phyloP scores from a whole-genome alignment of 768 basidiomycete genomes.

The Erythrobasidium yunnanense region DNA sequence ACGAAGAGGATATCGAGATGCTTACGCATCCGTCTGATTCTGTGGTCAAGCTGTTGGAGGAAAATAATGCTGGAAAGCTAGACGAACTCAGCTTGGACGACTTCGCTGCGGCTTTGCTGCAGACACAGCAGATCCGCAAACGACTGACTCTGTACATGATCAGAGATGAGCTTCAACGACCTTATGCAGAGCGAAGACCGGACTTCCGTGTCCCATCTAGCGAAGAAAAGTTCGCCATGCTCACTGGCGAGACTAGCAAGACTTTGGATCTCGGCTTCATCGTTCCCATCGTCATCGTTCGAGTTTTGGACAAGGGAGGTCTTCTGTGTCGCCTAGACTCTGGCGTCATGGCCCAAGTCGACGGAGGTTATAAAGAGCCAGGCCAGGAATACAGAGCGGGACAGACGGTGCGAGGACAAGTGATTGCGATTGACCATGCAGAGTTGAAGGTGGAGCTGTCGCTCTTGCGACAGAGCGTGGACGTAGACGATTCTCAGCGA shows the following conservation, averaged over 20 bases:
- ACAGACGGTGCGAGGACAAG: slow-evolving; percentile 66
- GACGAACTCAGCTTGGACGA: slow-evolving; percentile 87
- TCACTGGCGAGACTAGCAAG: slow-evolving; percentile 75
- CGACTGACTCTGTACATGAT: slow-evolving; percentile 81
- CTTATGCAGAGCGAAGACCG: slow-evolving; percentile 64
- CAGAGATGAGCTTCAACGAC: slow-evolving; percentile 66
- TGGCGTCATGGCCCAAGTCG: slow-evolving; percentile 74
- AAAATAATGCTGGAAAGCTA: slow-evolving; percentile 65
- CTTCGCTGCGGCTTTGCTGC: slow-evolving; percentile 82
- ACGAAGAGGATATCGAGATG: slow-evolving; percentile 89
- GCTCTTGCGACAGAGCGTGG: neutral
- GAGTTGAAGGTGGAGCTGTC: slow-evolving; percentile 35
- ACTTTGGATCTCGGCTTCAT: slow-evolving; percentile 71
- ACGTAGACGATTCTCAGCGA: slow-evolving; percentile 43
- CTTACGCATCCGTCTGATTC: slow-evolving; percentile 75
- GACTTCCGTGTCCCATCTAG: slow-evolving; percentile 55
- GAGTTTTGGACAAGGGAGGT: slow-evolving; percentile 35
- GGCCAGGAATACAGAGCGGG: slow-evolving; percentile 48
- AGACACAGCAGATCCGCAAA: slow-evolving; percentile 72
- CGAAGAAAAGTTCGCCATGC: slow-evolving; percentile 85
- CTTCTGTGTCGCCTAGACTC: slow-evolving; percentile 68
- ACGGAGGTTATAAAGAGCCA: slow-evolving; percentile 34
- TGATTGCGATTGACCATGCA: slow-evolving; percentile 60
- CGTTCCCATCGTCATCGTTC: slow-evolving; percentile 49
- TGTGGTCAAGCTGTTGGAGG: slow-evolving; percentile 69